Percentiles rank a stretch among this genome's conserved stretches.
phyloP scores from a whole-genome alignment of 192 early-diverging fungal genomes.

The Coemansia sp. region DNA sequence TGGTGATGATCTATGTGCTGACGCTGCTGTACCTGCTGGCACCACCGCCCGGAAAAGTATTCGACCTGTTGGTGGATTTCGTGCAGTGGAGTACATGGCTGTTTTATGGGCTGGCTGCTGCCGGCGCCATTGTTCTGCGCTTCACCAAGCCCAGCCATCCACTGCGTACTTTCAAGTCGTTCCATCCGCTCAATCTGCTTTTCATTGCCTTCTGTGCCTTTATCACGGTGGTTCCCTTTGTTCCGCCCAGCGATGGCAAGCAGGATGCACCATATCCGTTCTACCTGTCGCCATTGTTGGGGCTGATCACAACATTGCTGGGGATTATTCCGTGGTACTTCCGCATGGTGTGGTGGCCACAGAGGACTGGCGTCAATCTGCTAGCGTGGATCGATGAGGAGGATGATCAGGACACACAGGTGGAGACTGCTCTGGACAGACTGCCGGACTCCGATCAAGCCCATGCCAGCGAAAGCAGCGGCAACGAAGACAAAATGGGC shows the following conservation, averaged over 20 bases:
- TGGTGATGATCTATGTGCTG: constrained; percentile 48
- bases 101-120: constrained; percentile 58
- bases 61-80: constrained; percentile 61
- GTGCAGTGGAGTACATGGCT: constrained; percentile 61
- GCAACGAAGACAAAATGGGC: not conserved
- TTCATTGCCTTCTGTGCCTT: constrained; percentile 57
- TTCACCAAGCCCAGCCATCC: constrained; percentile 37
- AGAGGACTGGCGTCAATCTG: constrained; percentile 24
- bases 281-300: constrained; percentile 53
- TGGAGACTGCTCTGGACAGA: too few species aligned
- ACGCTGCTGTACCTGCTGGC: constrained; percentile 56
- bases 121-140: constrained; percentile 56
- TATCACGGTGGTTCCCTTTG: constrained; percentile 58
- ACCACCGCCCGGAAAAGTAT: constrained; percentile 60
- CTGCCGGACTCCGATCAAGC: too few species aligned
- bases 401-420: constrained; percentile 2
- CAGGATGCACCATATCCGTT: constrained; percentile 44
- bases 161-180: constrained; percentile 54
- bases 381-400: constrained; percentile 33
- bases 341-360: constrained; percentile 52
- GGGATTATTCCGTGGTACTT: constrained; percentile 52
- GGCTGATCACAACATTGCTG: constrained; percentile 38
- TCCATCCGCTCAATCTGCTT: constrained; percentile 46
- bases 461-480: not conserved
- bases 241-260: constrained; percentile 41